Evolutionary conservation across 2,329 filamentous ascomycete genomes (phyloP).

Genomic region (Diplodia intermedia): DNA sequence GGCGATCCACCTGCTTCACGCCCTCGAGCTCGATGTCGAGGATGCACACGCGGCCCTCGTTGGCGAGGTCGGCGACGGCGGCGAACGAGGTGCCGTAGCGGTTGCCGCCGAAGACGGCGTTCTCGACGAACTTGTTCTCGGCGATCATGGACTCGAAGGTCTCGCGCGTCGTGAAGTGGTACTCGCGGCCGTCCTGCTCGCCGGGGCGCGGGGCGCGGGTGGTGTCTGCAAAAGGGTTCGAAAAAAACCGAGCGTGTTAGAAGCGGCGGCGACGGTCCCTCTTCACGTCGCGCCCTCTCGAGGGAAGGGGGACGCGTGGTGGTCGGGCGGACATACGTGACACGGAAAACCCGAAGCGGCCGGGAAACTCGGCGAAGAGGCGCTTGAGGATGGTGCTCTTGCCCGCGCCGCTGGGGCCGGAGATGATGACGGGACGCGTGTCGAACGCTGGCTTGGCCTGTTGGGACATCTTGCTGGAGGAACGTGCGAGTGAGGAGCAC

Average conservation of each 20-base stretch:
- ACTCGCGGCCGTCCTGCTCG: conserved; percentile 79
- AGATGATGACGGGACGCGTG: conserved; percentile 74
- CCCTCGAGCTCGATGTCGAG: conserved; percentile 99
- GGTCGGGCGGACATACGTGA: conserved; percentile 43
- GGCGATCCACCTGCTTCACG: conserved; percentile 79
- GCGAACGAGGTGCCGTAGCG: conserved; percentile 83
- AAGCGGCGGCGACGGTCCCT: neutral
- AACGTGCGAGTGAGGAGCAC: neutral
- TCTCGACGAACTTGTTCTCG: conserved; percentile 81
- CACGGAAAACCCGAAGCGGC: conserved; percentile 69
- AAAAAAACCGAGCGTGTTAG: neutral
- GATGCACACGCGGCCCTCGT: conserved; percentile 76
- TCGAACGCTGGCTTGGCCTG: conserved; percentile 10
- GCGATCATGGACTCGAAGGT: conserved; percentile 72
- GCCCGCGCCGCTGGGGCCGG: conserved; percentile 78
- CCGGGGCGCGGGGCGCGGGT: conserved; percentile 77
- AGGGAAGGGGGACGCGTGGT: neutral
- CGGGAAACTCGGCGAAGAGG: conserved; percentile 70
- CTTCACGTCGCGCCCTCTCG: neutral
- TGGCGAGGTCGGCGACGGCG: conserved; percentile 77
- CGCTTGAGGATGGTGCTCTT: conserved; percentile 81
- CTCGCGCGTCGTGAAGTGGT: conserved; percentile 75
- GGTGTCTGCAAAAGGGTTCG: conserved; percentile 64
- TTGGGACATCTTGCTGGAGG: conserved; percentile 5
- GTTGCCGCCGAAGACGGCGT: conserved; percentile 85